Percentiles rank a stretch among this genome's conserved stretches.
Conservation (phyloP, 495 filamentous ascomycete genomes). For the Talaromyces trachyspermus region DNA sequence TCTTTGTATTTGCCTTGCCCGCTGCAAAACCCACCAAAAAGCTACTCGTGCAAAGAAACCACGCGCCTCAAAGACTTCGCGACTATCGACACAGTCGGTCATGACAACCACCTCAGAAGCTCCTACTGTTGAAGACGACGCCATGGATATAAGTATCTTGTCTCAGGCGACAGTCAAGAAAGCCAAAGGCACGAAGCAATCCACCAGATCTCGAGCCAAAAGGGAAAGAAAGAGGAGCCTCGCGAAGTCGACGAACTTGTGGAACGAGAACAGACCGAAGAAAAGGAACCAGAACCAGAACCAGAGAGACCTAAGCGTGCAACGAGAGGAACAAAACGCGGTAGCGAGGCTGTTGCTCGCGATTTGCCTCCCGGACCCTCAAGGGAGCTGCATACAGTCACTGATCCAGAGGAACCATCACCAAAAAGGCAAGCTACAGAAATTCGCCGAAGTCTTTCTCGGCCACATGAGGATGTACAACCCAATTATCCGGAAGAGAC, state of each 20-base stretch:
- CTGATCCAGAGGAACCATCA: slow-evolving; percentile 33
- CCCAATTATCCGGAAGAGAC: slow-evolving; percentile 15
- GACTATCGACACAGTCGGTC: slow-evolving; percentile 63
- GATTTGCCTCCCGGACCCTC: neutral
- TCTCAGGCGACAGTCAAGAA: slow-evolving; percentile 46
- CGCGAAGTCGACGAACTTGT: slow-evolving; percentile 34
- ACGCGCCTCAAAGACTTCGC: slow-evolving; percentile 60
- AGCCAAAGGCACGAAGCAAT: slow-evolving; percentile 45
- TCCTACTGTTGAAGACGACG: slow-evolving; percentile 49
- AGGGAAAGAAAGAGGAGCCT: slow-evolving; percentile 54
- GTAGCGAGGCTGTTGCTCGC: slow-evolving; percentile 33
- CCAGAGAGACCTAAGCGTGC: slow-evolving; percentile 35
- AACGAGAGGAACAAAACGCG: slow-evolving; percentile 55
- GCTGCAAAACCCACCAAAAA: slow-evolving; percentile 44
- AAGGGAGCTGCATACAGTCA: slow-evolving; percentile 8
- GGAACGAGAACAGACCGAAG: slow-evolving; percentile 24
- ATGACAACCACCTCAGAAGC: slow-evolving; percentile 46
- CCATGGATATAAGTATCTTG: slow-evolving; percentile 59
- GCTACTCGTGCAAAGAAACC: slow-evolving; percentile 42
- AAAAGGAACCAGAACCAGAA: slow-evolving; percentile 26
- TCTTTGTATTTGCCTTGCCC: slow-evolving; percentile 55
- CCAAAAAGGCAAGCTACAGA: slow-evolving; percentile 59
- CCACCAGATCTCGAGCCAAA: slow-evolving; percentile 25
- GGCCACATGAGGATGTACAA: slow-evolving; percentile 17
- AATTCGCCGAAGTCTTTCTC: slow-evolving; percentile 37